These are phyloP conservation scores for Coniochaeta sp. DNA, from an alignment of 2,329 filamentous ascomycete species.

Conservation along the genomic window DNA sequence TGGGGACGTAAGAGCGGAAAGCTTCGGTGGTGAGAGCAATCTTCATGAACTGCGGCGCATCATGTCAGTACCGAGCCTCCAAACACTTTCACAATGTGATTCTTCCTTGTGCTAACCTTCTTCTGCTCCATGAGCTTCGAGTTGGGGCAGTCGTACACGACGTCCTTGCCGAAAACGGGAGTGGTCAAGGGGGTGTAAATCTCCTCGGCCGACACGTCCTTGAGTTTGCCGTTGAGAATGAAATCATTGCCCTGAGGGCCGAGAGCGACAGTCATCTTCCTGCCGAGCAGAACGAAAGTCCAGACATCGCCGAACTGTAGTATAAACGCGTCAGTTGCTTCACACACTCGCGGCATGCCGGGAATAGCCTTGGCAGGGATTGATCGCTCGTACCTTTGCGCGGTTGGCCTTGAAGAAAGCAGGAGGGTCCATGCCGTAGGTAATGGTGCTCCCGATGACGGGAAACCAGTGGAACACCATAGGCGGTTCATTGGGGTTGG, in stretches of 20 bases:
- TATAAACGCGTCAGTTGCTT: neutral
- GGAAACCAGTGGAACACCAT: slow-evolving; percentile 78
- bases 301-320: slow-evolving; percentile 44
- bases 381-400: slow-evolving; percentile 58
- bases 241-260: slow-evolving; percentile 47
- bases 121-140: slow-evolving; percentile 85
- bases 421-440: slow-evolving; percentile 92
- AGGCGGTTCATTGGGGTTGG: slow-evolving; percentile 74
- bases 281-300: slow-evolving; percentile 46
- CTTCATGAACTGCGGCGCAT: slow-evolving; percentile 56
- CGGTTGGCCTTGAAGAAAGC: slow-evolving; percentile 72
- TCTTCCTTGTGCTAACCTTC: slow-evolving; percentile 43
- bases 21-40: slow-evolving; percentile 60
- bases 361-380: too few species aligned
- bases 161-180: slow-evolving; percentile 65
- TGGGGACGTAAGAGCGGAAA: slow-evolving; percentile 57
- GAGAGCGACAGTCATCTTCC: slow-evolving; percentile 41
- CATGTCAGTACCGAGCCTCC: neutral
- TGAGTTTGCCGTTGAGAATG: slow-evolving; percentile 46
- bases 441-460: slow-evolving; percentile 82
- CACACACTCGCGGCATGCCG: too few species aligned
- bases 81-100: neutral
- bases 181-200: slow-evolving; percentile 44
- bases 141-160: slow-evolving; percentile 81
- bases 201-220: slow-evolving; percentile 47